Conservation (phyloP, 2,329 filamentous ascomycete genomes). For the Diplodia seriata region DNA sequence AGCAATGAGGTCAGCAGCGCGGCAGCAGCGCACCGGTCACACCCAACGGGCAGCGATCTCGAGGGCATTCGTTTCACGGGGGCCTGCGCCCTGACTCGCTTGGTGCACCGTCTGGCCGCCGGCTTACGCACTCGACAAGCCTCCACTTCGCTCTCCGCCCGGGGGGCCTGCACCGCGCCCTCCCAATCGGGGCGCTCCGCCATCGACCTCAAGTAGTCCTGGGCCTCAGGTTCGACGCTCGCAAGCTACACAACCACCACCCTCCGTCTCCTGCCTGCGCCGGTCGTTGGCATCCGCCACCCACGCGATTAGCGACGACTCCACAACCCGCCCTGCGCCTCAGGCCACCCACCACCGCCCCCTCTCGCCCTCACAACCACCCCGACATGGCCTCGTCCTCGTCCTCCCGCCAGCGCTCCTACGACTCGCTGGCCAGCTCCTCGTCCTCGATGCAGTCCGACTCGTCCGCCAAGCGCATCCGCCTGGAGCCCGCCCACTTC, state of each 20-base stretch:
- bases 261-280: slow-evolving; percentile 17
- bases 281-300: slow-evolving; percentile 11
- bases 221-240: not conserved
- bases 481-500: slow-evolving; percentile 31
- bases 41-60: slow-evolving; percentile 21
- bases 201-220: slow-evolving; percentile 13
- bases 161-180: slow-evolving; percentile 8
- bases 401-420: slow-evolving; percentile 31
- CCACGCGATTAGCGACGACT: not conserved
- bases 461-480: slow-evolving; percentile 32
- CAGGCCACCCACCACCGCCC: not conserved
- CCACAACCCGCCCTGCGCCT: not conserved
- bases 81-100: slow-evolving; percentile 3
- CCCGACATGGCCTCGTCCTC: slow-evolving; percentile 29
- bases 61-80: slow-evolving; percentile 6
- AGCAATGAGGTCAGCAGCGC: slow-evolving; percentile 6
- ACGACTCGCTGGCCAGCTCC: slow-evolving; percentile 32
- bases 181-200: slow-evolving; percentile 18
- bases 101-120: not conserved
- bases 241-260: not conserved
- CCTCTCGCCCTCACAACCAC: not conserved
- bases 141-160: slow-evolving; percentile 11
- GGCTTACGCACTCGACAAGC: slow-evolving; percentile 24
- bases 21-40: slow-evolving; percentile 20
- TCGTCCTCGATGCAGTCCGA: slow-evolving; percentile 27